Base-by-base conservation (phyloP, 257 asterid genomes). In the Gynochthodes officinalis region DNA sequence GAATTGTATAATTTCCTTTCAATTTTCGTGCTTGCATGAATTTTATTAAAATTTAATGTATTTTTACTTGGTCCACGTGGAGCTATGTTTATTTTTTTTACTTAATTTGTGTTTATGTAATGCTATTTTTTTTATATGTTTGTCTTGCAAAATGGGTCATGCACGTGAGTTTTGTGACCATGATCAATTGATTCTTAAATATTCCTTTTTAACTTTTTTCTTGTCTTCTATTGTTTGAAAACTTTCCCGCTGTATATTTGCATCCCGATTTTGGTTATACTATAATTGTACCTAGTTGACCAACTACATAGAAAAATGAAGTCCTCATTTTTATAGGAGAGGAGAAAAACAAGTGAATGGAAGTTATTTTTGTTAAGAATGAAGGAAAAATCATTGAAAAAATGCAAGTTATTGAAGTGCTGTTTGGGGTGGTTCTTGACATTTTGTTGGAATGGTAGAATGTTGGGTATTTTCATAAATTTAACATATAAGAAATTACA, bases 141-240 rank as follows among this genome's bases (percentile, higher is more conserved):
- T 28, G 55, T 35, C 71, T 30, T 58, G 71, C 60, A 40, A 66
- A 50, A 53, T 50, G 61, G 72, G 63, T 70, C 67, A 76, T 70
- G 80, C 76, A 63, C 57, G 72, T 52, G 60, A 39, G 65, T 37
- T 52, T 27, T 55, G 15, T 32, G 48, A 44, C 33, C 63, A 69
- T 69, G 63, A 50, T 32, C 62, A 69, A 53, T 25, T n/a, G 35
- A 25, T 44, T 44, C 25, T 66, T 14, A 23, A 27, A 40, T 42
- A 14, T 33, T 32, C 63, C 25, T 40, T 8, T n/a, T 7, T 35
- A 10, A 55, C 52, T 25, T 25, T 35, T 53, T 53, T 69, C n/a
- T 54, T 37, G 33, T 69, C 15, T 28, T 53, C 37, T 23, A 14
- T 32, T 19, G 43, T 32, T 32, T 68, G n/a, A 30, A 5, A 42